A percentile compares a stretch with the other conserved stretches of the same genome.
Evolutionary conservation across 768 basidiomycete species (phyloP).

Genomic region (Suillus brevipes): DNA sequence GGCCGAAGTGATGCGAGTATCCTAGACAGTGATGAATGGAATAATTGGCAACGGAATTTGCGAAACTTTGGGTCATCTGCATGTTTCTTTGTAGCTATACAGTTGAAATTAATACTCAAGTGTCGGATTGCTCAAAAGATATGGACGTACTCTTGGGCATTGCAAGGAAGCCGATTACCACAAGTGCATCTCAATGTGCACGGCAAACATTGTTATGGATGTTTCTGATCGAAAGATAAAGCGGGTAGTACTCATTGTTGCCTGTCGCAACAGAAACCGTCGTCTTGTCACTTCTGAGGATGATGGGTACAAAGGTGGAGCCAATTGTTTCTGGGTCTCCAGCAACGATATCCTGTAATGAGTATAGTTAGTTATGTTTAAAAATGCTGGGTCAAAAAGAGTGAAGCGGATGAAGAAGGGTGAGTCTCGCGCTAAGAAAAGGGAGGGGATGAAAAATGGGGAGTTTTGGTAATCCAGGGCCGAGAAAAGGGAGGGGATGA

Average conservation of each 20-base stretch:
- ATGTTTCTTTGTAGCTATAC: slow-evolving; percentile 7
- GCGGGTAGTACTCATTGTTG: slow-evolving; percentile 12
- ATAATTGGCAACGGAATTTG: slow-evolving; percentile 22
- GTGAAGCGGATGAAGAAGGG: too few relatives aligned
- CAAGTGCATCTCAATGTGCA: slow-evolving; percentile 10
- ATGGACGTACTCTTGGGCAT: slow-evolving; percentile 31
- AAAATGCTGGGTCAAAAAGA: neutral
- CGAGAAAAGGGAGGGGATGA: too few relatives aligned
- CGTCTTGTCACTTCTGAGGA: slow-evolving; percentile 13
- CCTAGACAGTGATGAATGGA: slow-evolving; percentile 17
- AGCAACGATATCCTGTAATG: slow-evolving; percentile 4
- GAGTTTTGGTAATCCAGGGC: too few relatives aligned
- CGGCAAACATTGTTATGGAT: slow-evolving; percentile 5
- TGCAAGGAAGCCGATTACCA: slow-evolving; percentile 29
- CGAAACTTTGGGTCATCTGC: slow-evolving; percentile 10
- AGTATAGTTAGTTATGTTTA: neutral
- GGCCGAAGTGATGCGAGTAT: slow-evolving; percentile 17
- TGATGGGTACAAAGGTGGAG: slow-evolving; percentile 15
- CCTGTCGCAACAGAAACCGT: slow-evolving; percentile 11
- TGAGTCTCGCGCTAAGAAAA: neutral
- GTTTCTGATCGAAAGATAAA: slow-evolving; percentile 15
- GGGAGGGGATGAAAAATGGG: too few relatives aligned
- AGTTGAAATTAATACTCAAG: neutral
- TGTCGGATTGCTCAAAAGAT: neutral
- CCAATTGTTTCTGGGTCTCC: slow-evolving; percentile 26